Evolutionary conservation across 106 monocot species (phyloP).

Genomic region (Acorus calamus): DNA sequence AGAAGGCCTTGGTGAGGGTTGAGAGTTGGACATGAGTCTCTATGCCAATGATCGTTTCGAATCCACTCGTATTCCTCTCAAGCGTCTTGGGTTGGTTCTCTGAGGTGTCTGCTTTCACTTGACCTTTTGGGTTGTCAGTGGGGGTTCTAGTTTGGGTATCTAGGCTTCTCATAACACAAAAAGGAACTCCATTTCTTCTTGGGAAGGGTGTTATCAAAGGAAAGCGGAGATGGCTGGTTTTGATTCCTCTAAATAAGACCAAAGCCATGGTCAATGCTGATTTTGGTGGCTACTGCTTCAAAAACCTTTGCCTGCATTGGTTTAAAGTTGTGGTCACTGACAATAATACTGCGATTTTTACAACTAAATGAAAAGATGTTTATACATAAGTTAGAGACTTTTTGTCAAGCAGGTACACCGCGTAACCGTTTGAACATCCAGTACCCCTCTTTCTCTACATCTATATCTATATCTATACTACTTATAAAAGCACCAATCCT

Average conservation of each 20-base stretch:
- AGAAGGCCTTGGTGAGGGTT: conserved; percentile 86
- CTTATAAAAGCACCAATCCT: too few species aligned
- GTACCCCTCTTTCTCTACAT: too few species aligned
- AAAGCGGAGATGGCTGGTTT: conserved; percentile 8
- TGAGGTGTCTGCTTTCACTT: conserved; percentile 1
- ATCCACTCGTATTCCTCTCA: conserved; percentile 25
- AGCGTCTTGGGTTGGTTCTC: conserved; percentile 19
- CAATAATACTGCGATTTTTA: background rate
- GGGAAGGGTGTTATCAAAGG: conserved; percentile 2
- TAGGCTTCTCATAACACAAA: conserved; percentile 7
- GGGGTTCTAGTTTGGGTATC: conserved; percentile 4
- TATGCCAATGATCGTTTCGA: conserved; percentile 80
- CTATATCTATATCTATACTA: too few species aligned
- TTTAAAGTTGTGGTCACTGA: background rate
- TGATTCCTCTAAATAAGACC: conserved; percentile 21
- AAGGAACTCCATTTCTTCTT: conserved; percentile 4
- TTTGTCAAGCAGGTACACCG: too few species aligned
- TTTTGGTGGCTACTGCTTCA: background rate
- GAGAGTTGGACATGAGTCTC: conserved; percentile 94
- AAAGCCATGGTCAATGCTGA: conserved; percentile 24
- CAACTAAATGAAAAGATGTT: background rate
- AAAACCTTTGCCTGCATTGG: too few species aligned
- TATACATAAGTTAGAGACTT: too few species aligned
- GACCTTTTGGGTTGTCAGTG: conserved; percentile 12
- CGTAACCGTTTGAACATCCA: too few species aligned